Conservation (phyloP, 441 rosid genomes). For the Populus tomentosa region DNA sequence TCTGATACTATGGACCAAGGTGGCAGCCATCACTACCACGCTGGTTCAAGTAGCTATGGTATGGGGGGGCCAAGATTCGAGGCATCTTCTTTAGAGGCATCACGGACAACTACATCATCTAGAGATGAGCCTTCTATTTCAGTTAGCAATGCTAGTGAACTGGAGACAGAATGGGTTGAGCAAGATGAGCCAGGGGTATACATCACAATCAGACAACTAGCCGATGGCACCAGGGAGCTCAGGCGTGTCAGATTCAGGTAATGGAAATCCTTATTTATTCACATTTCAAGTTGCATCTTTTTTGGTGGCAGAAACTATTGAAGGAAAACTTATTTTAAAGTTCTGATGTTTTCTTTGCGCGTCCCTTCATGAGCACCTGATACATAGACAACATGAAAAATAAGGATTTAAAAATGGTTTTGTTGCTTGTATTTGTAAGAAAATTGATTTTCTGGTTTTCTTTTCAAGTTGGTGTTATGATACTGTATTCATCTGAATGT, state of each 20-base stretch:
- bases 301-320: neutral
- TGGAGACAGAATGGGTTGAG: slow-evolving; percentile 93
- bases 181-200: slow-evolving; percentile 93
- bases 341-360: too few species aligned
- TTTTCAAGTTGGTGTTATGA: neutral
- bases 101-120: slow-evolving; percentile 81
- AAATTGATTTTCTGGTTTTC: neutral
- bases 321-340: neutral
- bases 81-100: slow-evolving; percentile 49
- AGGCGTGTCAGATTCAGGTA: slow-evolving; percentile 99
- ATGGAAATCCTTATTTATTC: neutral
- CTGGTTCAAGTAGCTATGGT: slow-evolving; percentile 55
- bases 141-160: slow-evolving; percentile 85
- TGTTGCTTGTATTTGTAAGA: neutral
- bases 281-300: neutral
- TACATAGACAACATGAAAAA: neutral
- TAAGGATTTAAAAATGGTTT: neutral
- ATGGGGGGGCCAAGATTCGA: slow-evolving; percentile 38
- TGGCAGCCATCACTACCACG: slow-evolving; percentile 39
- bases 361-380: neutral
- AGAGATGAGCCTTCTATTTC: slow-evolving; percentile 84
- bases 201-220: slow-evolving; percentile 85
- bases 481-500: neutral
- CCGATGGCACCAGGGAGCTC: slow-evolving; percentile 91
- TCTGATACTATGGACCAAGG: slow-evolving; percentile 33